Base-by-base conservation (phyloP, 768 basidiomycete genomes). In the Lentinula guzmanii region DNA sequence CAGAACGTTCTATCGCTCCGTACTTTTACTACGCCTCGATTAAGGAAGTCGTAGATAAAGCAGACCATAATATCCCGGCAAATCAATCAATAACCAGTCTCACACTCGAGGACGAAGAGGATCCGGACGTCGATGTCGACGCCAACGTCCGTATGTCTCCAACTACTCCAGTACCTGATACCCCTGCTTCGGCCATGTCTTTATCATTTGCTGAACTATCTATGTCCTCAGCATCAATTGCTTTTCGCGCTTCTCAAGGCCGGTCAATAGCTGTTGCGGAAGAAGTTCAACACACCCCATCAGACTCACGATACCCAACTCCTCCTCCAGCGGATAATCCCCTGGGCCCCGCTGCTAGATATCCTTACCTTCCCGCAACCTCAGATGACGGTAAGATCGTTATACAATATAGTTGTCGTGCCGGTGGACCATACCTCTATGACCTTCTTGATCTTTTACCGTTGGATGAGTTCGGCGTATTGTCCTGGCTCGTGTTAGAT, bases 401-500 rank as follows among this genome's bases (percentile, higher is more conserved):
- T 56, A 76, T 86, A 31, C 64, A 72, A 16, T 80, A 79, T 62
- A 90, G 89, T 5, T 87, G 83, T 66, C 84, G 90, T 28, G 84
- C 86, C 6, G 80, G 82, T 21, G 90, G 89, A 1, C 78, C 84
- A 1, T 81, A 81, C 46, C 68, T 91, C 5, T 90, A 80, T 61
- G 90, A 92, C 67, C 72, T 89, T 5, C 68, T 92, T 45, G 79
- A 79, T 15, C 81, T 80, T 5, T 70, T 89, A 11, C 79, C 89
- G 0, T 69, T 87, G 66, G 82, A 86, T 31, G 74, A 72, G 4
- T 91, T 81, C 62, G 91, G 91, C 3, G 72, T 89, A 2, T 76
- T 89, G 46, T 79, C 80, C 2, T 92, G 90, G 90, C 76, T 80
- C 42, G 77, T 93, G 7, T 54, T 88, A 7, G 89, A 91, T 62